Evolutionary conservation across 495 filamentous ascomycete species (phyloP), one percentile per base, ranked within the genome.

Genomic region (Xylona heveae): DNA sequence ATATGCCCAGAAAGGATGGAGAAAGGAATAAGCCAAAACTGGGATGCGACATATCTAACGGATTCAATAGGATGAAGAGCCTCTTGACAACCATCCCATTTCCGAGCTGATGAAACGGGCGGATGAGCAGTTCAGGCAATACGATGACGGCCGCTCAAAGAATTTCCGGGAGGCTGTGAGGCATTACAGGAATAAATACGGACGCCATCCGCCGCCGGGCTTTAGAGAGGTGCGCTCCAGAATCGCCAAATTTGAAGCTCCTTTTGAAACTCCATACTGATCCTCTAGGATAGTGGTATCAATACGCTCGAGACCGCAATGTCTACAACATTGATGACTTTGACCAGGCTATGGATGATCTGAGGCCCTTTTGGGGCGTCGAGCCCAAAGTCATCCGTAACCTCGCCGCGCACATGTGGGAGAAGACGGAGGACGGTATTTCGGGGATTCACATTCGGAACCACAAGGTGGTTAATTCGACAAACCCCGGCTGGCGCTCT

Each of bases 181-280:
- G 23, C 62, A 61, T 27, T 82, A 80, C 48, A 54, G 71, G 17
- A 45, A 57, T 25, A 59, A 56, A 12, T 59, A 74, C 33, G 76
- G 76, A 13, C 57, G 75, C 4, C 73, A 79, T 40, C 76, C 76
- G 2, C 76, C 76, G 7, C 75, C 76, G 6, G 73, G 71, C 3
- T 81, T 78, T 42, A 64, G 72, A 21, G 22, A 36, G 12, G 16
- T 5, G 4, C 10, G 10, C 6, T n/a, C 2, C 14, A 5, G 12
- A 3, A 24, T 3, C 5, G 3, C 4, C 10, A 22, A n/a, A n/a
- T n/a, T n/a, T n/a, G n/a, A n/a, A n/a, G n/a, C n/a, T n/a, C n/a
- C n/a, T n/a, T n/a, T n/a, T n/a, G n/a, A n/a, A n/a, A n/a, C n/a
- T n/a, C n/a, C n/a, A n/a, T n/a, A n/a, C n/a, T n/a, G n/a, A n/a